A percentile compares a stretch with the other conserved stretches of the same genome.
Evolutionary conservation across 164 flowering plant genomes (phyloP).

Genomic region (Magnolia officinalis): DNA sequence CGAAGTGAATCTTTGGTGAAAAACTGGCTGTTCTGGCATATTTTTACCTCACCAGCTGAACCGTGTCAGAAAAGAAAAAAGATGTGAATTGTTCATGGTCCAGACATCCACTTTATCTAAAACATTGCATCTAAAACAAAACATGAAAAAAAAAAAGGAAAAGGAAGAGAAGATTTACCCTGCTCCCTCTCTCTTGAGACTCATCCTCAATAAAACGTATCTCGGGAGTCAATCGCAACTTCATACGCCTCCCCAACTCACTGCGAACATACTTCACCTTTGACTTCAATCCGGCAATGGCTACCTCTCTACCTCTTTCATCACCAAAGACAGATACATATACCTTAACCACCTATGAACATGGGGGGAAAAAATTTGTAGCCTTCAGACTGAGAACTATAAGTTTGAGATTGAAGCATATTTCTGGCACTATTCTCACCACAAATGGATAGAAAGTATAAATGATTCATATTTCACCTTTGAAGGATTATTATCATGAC

Average conservation of each 20-base stretch:
- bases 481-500: too few relatives aligned
- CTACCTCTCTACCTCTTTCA: slow-evolving; percentile 87
- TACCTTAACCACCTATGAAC: slow-evolving; percentile 78
- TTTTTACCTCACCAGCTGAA: too few relatives aligned
- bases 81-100: background rate
- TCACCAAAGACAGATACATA: slow-evolving; percentile 96
- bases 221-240: slow-evolving; percentile 86
- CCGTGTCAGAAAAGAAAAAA: too few relatives aligned
- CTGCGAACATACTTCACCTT: slow-evolving; percentile 87
- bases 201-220: slow-evolving; percentile 90
- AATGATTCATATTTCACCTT: too few relatives aligned
- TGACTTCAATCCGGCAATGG: slow-evolving; percentile 84
- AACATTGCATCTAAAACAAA: background rate
- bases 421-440: background rate
- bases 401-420: background rate
- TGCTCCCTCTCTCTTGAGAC: slow-evolving; percentile 88
- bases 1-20: too few relatives aligned
- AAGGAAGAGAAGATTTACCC: slow-evolving; percentile 45
- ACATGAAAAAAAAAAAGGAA: background rate
- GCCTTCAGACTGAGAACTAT: background rate
- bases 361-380: background rate
- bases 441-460: background rate
- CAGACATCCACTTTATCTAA: too few relatives aligned
- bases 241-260: slow-evolving; percentile 83
- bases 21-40: too few relatives aligned